Base-by-base conservation (phyloP, 139 green algal genomes). In the Chlorella vulgaris region DNA sequence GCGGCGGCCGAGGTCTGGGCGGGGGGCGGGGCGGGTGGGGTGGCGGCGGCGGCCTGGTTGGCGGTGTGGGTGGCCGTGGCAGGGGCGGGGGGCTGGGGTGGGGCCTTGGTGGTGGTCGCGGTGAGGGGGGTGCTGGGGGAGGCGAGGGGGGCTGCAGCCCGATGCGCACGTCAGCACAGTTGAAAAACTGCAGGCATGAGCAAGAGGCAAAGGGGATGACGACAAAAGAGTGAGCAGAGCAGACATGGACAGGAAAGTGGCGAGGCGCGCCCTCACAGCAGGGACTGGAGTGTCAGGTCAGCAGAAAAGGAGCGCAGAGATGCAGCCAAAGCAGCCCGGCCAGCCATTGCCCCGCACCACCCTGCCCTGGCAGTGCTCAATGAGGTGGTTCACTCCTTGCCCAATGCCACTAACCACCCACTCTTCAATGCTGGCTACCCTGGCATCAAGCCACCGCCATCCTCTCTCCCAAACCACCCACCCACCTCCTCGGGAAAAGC, bases 141-240 rank as follows among this genome's bases (percentile, higher is more conserved):
- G 71, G 33, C 24, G 71, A 67, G 51, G 71, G 50, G 0, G 71
- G 50, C n/a, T 28, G 38, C 18, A 28, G 8, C 29, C 36, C 53
- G 28, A 69, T 51, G 35, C 53, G 53, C 4, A 79, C 53, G 53
- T 79, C 73, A 22, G 53, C 73, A 10, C 53, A 53, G 69, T 60
- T 60, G 68, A 29, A 40, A 36, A 75, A 75, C 68, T 75, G 42
- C 68, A 7, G n/a, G 40, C 24, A 13, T 24, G 33, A 18, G 40
- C 13, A 18, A 36, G 36, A 36, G 15, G 36, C 6, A 6, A 6
- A 35, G 36, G 7, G 2, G 47, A 7, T 18, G 35, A 51, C 29
- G 22, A 19, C 22, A 7, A 36, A 50, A 7, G 38, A 3, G 21
- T 51, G 21, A 15, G 47, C 13, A 10, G 47, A 55, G 47, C 47